Evolutionary conservation across 2,329 filamentous ascomycete species (phyloP).

Genomic region (Tolypocladium inflatum): DNA sequence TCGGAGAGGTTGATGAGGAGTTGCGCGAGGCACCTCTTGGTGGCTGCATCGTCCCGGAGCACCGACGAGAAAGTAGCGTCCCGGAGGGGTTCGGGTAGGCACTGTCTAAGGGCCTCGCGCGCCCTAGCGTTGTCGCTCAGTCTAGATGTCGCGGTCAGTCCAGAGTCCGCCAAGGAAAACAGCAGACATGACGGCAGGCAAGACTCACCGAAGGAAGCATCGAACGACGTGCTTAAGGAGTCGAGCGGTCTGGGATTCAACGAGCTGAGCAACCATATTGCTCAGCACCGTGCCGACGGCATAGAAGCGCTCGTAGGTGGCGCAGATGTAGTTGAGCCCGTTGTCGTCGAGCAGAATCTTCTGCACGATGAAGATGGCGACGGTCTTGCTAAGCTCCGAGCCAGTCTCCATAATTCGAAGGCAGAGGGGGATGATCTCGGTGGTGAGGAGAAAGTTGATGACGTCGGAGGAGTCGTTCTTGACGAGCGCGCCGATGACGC

Average conservation of each 20-base stretch:
- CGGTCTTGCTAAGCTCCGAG: slow-evolving; percentile 95
- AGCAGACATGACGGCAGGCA: not conserved
- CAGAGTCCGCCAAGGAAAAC: not conserved
- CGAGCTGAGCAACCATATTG: slow-evolving; percentile 97
- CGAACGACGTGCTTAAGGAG: slow-evolving; percentile 95
- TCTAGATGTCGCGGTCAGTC: slow-evolving; percentile 33
- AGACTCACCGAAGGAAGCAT: slow-evolving; percentile 80
- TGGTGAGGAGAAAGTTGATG: slow-evolving; percentile 97
- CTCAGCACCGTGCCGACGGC: slow-evolving; percentile 94
- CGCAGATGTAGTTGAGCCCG: slow-evolving; percentile 95
- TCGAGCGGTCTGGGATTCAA: slow-evolving; percentile 93
- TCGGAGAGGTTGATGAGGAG: slow-evolving; percentile 94
- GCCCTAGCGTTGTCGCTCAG: slow-evolving; percentile 94
- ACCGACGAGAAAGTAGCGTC: slow-evolving; percentile 97
- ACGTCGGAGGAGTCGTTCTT: slow-evolving; percentile 99
- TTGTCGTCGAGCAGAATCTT: slow-evolving; percentile 97
- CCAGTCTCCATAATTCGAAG: slow-evolving; percentile 99
- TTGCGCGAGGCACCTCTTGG: slow-evolving; percentile 95
- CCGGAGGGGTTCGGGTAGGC: slow-evolving; percentile 93
- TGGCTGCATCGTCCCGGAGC: slow-evolving; percentile 91
- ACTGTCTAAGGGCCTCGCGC: slow-evolving; percentile 88
- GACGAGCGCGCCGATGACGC: slow-evolving; percentile 91
- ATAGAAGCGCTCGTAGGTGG: slow-evolving; percentile 97
- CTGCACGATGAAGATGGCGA: slow-evolving; percentile 98
- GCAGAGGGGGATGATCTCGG: slow-evolving; percentile 95